These are phyloP conservation scores for Aristolochia fimbriata DNA, from an alignment of 164 flowering plant species.

Conservation along the genomic window DNA sequence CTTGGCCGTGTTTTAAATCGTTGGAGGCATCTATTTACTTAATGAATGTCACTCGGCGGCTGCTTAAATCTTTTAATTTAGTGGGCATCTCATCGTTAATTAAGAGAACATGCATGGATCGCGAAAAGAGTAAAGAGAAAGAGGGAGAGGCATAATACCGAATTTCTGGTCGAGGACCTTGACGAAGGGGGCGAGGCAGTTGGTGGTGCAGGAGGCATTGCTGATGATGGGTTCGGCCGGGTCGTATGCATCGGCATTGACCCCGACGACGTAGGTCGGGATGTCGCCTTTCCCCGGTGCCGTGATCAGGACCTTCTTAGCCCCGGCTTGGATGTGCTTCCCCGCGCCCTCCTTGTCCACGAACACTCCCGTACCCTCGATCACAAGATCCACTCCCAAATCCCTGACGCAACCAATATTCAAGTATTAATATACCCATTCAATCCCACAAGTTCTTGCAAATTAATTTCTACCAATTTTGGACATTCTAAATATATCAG, in stretches of 20 bases:
- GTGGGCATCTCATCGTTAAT: too few relatives aligned
- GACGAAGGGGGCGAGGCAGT: conserved; percentile 96
- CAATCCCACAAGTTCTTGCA: too few relatives aligned
- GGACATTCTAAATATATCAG: too few relatives aligned
- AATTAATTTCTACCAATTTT: too few relatives aligned
- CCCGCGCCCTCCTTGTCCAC: conserved; percentile 98
- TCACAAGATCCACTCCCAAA: conserved; percentile 71
- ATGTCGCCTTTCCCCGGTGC: conserved; percentile 91
- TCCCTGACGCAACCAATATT: conserved; percentile 47
- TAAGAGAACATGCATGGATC: too few relatives aligned
- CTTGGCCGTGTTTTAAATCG: too few relatives aligned
- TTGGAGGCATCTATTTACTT: too few relatives aligned
- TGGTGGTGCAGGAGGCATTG: conserved; percentile 95
- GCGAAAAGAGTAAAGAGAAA: too few relatives aligned
- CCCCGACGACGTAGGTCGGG: conserved; percentile 97
- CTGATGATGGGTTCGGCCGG: conserved; percentile 73
- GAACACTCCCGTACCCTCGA: conserved; percentile 97
- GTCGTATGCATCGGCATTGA: conserved; percentile 64
- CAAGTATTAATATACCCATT: too few relatives aligned
- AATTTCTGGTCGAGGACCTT: conserved; percentile 95
- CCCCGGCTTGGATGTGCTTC: conserved; percentile 89
- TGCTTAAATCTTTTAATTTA: too few relatives aligned
- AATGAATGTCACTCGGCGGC: too few relatives aligned
- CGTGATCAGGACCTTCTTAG: conserved; percentile 91
- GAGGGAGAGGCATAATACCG: conserved; percentile 17